Evolutionary conservation across 495 filamentous ascomycete genomes (phyloP).

Genomic region (Annulohypoxylon stygium): DNA sequence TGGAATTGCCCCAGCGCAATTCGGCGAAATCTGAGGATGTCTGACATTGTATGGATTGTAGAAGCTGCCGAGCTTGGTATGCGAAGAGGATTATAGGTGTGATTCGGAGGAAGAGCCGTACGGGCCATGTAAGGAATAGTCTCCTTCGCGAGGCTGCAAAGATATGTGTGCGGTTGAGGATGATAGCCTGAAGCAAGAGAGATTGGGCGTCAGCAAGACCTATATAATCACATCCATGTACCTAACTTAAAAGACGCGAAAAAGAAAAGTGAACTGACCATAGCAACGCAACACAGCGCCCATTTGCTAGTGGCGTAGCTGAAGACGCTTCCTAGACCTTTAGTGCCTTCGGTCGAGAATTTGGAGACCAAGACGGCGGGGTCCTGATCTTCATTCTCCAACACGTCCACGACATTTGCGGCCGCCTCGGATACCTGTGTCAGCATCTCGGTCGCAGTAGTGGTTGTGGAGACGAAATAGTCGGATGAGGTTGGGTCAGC

Average conservation of each 20-base stretch:
- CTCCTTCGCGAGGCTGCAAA: constrained; percentile 89
- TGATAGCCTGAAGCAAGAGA: constrained; percentile 65
- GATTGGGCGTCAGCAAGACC: constrained; percentile 50
- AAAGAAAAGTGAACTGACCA: constrained; percentile 51
- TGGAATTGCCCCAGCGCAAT: constrained; percentile 78
- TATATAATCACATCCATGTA: constrained; percentile 24
- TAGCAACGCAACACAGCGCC: constrained; percentile 87
- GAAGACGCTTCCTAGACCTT: constrained; percentile 85
- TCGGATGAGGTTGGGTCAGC: constrained; percentile 67
- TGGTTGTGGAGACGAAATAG: constrained; percentile 52
- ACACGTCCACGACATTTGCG: constrained; percentile 45
- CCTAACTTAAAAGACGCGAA: background rate
- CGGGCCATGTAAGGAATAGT: constrained; percentile 75
- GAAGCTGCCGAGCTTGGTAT: constrained; percentile 73
- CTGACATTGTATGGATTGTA: constrained; percentile 93
- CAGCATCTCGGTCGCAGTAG: constrained; percentile 51
- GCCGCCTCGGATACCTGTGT: constrained; percentile 54
- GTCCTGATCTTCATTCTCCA: constrained; percentile 51
- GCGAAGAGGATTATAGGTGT: constrained; percentile 81
- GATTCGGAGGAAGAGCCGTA: constrained; percentile 79
- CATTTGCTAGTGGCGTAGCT: constrained; percentile 93
- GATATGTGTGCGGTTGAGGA: constrained; percentile 92
- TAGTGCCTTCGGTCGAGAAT: constrained; percentile 65
- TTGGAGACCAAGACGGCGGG: constrained; percentile 58
- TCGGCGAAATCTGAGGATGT: constrained; percentile 81